Evolutionary conservation across 1,284 basidiomycete species (phyloP).

Genomic region (Leccinum variabile): DNA sequence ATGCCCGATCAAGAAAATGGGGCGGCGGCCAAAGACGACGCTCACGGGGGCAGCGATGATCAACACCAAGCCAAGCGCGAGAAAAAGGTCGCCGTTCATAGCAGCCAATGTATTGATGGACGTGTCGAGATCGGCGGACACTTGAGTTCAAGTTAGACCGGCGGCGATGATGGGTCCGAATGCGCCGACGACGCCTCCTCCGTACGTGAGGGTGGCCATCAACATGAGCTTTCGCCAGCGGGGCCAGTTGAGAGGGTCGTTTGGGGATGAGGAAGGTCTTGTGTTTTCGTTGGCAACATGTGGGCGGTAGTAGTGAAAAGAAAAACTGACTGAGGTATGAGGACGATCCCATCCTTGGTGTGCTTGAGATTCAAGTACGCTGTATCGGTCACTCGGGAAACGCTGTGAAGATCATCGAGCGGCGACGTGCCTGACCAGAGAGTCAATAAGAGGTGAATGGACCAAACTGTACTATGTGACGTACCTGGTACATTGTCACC

Average conservation of each 20-base stretch:
- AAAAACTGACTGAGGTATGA: conserved; percentile 1
- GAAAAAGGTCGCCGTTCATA: not conserved
- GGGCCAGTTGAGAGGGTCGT: conserved; percentile 3
- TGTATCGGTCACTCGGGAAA: not conserved
- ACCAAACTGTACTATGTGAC: not conserved
- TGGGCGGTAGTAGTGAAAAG: not conserved
- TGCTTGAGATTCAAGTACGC: not conserved
- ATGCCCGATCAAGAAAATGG: not conserved
- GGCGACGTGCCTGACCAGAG: not conserved
- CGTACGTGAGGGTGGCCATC: not conserved
- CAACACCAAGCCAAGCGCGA: not conserved
- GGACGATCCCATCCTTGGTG: not conserved
- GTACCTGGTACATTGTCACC: conserved; percentile 2
- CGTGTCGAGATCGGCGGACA: not conserved
- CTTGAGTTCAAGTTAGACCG: conserved; percentile 1
- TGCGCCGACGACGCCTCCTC: not conserved
- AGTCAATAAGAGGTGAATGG: not conserved
- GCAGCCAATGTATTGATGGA: not conserved
- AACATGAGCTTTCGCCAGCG: conserved; percentile 2
- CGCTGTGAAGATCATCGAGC: conserved; percentile 1
- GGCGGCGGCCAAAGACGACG: conserved; percentile 1
- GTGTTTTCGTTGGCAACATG: not conserved
- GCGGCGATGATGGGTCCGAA: conserved; percentile 1
- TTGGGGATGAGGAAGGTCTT: not conserved
- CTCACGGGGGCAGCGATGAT: not conserved